Percentiles rank a stretch among this genome's conserved stretches.
phyloP scores from a whole-genome alignment of 768 basidiomycete species.

The Auricularia sp. region DNA sequence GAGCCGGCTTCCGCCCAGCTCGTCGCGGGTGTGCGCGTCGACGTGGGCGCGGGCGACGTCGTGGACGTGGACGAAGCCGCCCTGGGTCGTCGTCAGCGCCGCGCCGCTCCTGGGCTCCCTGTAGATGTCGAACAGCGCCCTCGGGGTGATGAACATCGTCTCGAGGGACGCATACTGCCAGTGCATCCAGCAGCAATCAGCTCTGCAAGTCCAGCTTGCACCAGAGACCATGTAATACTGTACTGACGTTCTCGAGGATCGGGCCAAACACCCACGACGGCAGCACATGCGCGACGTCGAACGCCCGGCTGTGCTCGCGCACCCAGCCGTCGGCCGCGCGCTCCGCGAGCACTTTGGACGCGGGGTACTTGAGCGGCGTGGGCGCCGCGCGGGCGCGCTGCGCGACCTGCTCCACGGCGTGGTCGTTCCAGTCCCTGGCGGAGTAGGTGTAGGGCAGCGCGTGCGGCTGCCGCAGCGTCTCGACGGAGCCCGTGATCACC shows the following conservation, averaged over 20 bases:
- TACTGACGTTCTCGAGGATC: neutral
- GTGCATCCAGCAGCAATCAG: neutral
- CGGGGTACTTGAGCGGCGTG: neutral
- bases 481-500: slow-evolving; percentile 21
- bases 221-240: neutral
- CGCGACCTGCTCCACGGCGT: neutral
- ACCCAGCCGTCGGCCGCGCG: neutral
- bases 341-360: slow-evolving; percentile 6
- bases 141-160: neutral
- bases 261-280: neutral
- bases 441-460: neutral
- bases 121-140: neutral
- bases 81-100: neutral
- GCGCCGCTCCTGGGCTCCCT: no score
- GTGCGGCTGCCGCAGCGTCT: neutral
- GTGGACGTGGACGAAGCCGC: neutral
- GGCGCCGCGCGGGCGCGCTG: neutral
- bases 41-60: neutral
- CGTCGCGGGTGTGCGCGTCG: neutral
- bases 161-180: neutral
- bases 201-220: neutral
- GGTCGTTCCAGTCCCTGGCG: neutral
- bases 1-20: neutral
- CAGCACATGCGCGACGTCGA: neutral
- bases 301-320: neutral